phyloP scores from a whole-genome alignment of 176 grass and related monocot genomes.

The Carex littledalei region DNA sequence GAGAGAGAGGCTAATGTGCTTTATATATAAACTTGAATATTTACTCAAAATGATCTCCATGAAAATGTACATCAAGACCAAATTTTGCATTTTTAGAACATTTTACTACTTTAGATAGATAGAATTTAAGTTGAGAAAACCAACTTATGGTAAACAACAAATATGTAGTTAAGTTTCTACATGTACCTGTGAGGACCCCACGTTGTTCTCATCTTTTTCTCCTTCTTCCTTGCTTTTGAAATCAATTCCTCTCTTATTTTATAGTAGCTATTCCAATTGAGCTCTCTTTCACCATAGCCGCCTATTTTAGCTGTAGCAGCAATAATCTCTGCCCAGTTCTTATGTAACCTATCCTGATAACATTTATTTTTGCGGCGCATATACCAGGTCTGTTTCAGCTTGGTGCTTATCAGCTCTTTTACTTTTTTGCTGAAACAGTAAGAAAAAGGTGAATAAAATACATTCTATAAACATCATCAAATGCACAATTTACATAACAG shows the following conservation, averaged over 20 bases:
- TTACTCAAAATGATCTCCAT: too few relatives aligned
- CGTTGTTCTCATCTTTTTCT: slow-evolving; percentile 9
- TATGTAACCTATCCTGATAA: slow-evolving; percentile 29
- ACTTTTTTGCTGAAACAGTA: slow-evolving; percentile 43
- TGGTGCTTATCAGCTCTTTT: slow-evolving; percentile 63
- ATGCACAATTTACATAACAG: not conserved
- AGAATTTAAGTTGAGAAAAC: too few relatives aligned
- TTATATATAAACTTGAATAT: too few relatives aligned
- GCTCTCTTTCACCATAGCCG: slow-evolving; percentile 36
- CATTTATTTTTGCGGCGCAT: slow-evolving; percentile 36
- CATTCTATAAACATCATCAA: not conserved
- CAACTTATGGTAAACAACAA: not conserved
- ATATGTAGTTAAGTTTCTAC: not conserved
- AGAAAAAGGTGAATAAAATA: not conserved
- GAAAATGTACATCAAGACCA: too few relatives aligned
- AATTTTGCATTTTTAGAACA: not conserved
- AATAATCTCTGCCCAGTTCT: slow-evolving; percentile 54
- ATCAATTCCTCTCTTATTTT: slow-evolving; percentile 47
- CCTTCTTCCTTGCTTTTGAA: slow-evolving; percentile 27
- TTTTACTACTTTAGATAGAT: not conserved
- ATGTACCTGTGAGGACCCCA: slow-evolving; percentile 56
- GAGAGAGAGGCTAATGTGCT: too few relatives aligned
- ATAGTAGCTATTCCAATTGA: slow-evolving; percentile 71
- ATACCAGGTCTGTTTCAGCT: slow-evolving; percentile 53
- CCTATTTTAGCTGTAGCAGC: slow-evolving; percentile 56